phyloP scores from a whole-genome alignment of 768 basidiomycete species.

The Tylopilus subfusipes region DNA sequence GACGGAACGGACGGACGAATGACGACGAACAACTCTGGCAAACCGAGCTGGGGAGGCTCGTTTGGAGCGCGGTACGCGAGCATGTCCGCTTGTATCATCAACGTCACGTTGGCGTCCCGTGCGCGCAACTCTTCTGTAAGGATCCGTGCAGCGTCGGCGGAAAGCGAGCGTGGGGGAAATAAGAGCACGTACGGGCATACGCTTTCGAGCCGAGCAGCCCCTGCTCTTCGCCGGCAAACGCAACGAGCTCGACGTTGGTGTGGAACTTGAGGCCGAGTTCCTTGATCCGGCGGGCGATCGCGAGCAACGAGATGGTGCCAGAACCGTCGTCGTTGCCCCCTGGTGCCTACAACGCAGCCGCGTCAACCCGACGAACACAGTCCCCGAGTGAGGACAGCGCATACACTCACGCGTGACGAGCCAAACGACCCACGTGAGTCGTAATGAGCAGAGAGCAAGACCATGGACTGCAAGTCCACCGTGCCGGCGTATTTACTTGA shows the following conservation, averaged over 20 bases:
- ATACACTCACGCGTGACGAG: constrained; percentile 43
- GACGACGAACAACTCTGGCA: constrained; percentile 60
- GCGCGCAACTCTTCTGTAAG: constrained; percentile 54
- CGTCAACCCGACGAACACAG: neutral
- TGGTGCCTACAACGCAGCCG: constrained; percentile 25
- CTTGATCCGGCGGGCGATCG: constrained; percentile 73
- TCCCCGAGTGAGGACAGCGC: neutral
- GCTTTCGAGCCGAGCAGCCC: constrained; percentile 75
- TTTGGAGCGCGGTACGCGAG: constrained; percentile 74
- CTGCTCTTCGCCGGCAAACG: constrained; percentile 92
- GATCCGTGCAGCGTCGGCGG: neutral
- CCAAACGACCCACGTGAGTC: constrained; percentile 92
- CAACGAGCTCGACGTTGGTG: constrained; percentile 73
- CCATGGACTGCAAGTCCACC: constrained; percentile 47
- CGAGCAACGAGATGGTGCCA: constrained; percentile 68
- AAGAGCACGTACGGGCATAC: constrained; percentile 68
- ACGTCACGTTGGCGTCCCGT: constrained; percentile 59
- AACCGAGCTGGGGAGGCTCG: constrained; percentile 81
- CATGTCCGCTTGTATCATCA: constrained; percentile 95
- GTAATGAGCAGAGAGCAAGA: constrained; percentile 84
- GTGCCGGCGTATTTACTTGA: constrained; percentile 52
- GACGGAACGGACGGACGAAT: neutral
- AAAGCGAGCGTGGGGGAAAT: neutral
- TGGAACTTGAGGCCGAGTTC: constrained; percentile 65
- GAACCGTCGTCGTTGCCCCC: constrained; percentile 65